Conservation (phyloP, 495 filamentous ascomycete species). For the Aspergillus bertholletiae region DNA sequence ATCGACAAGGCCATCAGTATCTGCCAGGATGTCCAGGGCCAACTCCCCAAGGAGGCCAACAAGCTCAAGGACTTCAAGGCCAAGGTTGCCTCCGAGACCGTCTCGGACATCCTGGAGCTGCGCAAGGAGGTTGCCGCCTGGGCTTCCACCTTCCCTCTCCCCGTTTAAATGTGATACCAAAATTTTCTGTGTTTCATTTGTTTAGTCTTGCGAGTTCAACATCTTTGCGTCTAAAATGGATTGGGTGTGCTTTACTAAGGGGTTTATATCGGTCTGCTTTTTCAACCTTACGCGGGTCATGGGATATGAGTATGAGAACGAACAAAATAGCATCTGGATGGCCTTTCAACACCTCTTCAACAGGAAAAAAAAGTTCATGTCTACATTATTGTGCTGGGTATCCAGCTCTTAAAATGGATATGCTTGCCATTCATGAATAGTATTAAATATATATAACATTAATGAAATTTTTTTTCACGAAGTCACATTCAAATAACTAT, state of each 20-base stretch:
- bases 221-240: conserved; percentile 25
- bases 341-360: conserved; percentile 39
- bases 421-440: not conserved
- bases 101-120: conserved; percentile 74
- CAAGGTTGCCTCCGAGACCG: conserved; percentile 74
- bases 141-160: conserved; percentile 90
- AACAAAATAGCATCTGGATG: conserved; percentile 31
- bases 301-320: conserved; percentile 35
- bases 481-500: not conserved
- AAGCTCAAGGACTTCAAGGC: conserved; percentile 99
- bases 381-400: not conserved
- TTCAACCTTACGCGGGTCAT: conserved; percentile 48
- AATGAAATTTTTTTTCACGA: conserved; percentile 14
- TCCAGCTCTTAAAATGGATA: conserved; percentile 1
- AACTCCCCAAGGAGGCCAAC: conserved; percentile 92
- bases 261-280: conserved; percentile 46
- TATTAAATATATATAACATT: conserved; percentile 7
- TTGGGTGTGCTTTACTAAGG: conserved; percentile 36
- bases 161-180: conserved; percentile 52
- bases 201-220: conserved; percentile 25
- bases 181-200: conserved; percentile 11
- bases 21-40: conserved; percentile 77
- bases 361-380: conserved; percentile 37
- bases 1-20: conserved; percentile 81
- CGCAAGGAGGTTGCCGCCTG: conserved; percentile 86